Percentiles rank a stretch among this genome's conserved stretches.
Conservation (phyloP, 2,329 filamentous ascomycete species). For the Colletotrichum theobromicola region DNA sequence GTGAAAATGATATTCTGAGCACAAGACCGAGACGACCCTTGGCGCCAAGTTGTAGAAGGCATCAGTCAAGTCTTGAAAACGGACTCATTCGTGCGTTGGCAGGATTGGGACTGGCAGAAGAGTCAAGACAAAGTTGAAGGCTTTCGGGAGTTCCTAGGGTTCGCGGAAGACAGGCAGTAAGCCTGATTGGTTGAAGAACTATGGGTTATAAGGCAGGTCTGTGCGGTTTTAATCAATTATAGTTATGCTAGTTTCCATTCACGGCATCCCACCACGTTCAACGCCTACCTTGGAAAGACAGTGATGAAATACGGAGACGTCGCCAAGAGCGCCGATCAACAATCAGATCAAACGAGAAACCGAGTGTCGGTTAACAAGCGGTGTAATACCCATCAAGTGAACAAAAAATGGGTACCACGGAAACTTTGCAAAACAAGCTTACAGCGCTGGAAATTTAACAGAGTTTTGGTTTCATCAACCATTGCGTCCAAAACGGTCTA, state of each 20-base stretch:
- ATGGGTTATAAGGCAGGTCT: background rate
- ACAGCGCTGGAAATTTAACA: background rate
- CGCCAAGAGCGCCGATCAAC: background rate
- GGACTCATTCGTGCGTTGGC: background rate
- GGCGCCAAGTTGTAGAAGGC: background rate
- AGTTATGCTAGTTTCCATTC: background rate
- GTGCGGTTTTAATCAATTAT: background rate
- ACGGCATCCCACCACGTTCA: background rate
- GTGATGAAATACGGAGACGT: background rate
- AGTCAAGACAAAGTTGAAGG: background rate
- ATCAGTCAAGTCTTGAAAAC: background rate
- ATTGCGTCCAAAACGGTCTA: fast-evolving
- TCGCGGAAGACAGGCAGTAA: background rate
- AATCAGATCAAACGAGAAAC: background rate
- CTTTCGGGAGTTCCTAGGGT: background rate
- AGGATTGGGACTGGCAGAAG: background rate
- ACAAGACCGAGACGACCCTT: background rate
- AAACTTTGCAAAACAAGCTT: background rate
- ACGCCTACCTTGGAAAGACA: background rate
- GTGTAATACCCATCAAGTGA: background rate
- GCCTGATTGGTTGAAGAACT: background rate
- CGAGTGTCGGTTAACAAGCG: background rate
- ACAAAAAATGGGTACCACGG: background rate
- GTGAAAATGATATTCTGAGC: background rate
- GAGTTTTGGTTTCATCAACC: background rate